These are phyloP conservation scores for Stephania japonica DNA, from an alignment of 164 flowering plant genomes.

Conservation along the genomic window DNA sequence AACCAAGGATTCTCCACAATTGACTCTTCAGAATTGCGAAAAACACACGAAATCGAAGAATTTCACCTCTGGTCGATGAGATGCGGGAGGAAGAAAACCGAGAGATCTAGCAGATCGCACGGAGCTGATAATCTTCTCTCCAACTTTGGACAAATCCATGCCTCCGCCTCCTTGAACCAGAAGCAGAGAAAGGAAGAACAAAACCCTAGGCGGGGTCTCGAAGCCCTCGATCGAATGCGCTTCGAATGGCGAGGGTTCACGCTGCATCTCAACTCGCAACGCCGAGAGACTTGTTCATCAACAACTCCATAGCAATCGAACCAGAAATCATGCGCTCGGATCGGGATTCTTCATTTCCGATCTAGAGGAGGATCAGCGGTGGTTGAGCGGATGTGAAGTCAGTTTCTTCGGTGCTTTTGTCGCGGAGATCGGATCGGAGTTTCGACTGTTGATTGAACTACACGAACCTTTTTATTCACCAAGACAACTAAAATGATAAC, in stretches of 20 bases:
- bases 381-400: too few relatives aligned
- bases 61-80: conserved; percentile 90
- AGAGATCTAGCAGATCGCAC: conserved; percentile 90
- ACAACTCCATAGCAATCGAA: conserved; percentile 18
- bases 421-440: neutral
- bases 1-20: too few relatives aligned
- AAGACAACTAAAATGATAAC: too few relatives aligned
- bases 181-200: conserved; percentile 54
- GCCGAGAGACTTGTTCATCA: conserved; percentile 11
- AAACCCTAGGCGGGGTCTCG: conserved; percentile 48
- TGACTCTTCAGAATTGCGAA: too few relatives aligned
- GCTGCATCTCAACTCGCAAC: conserved; percentile 46
- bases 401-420: neutral
- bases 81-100: conserved; percentile 64
- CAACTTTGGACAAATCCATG: conserved; percentile 94
- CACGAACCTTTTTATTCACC: too few relatives aligned
- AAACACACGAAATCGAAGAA: neutral
- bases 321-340: neutral
- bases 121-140: conserved; percentile 89
- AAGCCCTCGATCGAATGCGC: conserved; percentile 46
- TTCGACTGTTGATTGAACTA: too few relatives aligned
- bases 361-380: neutral
- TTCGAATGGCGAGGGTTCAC: conserved; percentile 34
- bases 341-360: neutral
- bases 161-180: conserved; percentile 52